Percentiles rank a stretch among this genome's conserved stretches.
Evolutionary conservation across 2,329 filamentous ascomycete genomes (phyloP).

Genomic region (Thielaviopsis euricoi): DNA sequence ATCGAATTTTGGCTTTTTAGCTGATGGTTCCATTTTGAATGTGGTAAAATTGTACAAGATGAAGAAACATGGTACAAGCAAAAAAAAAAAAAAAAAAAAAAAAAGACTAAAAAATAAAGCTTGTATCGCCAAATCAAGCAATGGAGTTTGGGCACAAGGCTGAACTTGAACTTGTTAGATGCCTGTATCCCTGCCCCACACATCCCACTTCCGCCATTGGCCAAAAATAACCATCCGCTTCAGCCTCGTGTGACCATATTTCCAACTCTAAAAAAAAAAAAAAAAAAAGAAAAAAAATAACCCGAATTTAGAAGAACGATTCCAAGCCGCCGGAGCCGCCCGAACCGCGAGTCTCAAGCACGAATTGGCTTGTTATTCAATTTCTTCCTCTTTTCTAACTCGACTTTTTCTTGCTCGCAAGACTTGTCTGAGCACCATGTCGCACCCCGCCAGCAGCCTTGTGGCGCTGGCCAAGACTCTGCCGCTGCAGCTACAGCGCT

Average conservation of each 20-base stretch:
- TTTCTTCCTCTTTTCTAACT: too few species aligned
- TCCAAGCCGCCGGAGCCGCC: background rate
- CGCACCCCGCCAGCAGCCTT: slow-evolving; percentile 16
- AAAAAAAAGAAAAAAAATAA: background rate
- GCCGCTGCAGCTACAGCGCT: slow-evolving; percentile 61
- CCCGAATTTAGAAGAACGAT: too few species aligned
- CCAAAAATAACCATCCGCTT: background rate
- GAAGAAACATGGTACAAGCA: background rate
- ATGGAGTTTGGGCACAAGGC: background rate
- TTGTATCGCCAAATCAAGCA: background rate
- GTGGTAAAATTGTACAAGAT: background rate
- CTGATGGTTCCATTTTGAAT: slow-evolving; percentile 10
- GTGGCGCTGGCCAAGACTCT: slow-evolving; percentile 53
- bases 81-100: background rate
- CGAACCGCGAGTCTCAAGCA: background rate
- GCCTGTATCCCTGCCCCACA: background rate
- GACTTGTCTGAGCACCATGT: slow-evolving; percentile 17
- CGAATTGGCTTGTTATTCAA: too few species aligned
- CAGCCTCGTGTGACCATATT: background rate
- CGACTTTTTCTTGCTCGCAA: too few species aligned
- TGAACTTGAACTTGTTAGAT: background rate
- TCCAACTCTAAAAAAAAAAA: background rate
- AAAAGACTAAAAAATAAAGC: background rate
- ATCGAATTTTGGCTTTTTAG: slow-evolving; percentile 42
- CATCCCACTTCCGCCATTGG: background rate